These are phyloP conservation scores for Coemansia sp. DNA, from an alignment of 192 early-diverging fungal genomes.

Conservation along the genomic window DNA sequence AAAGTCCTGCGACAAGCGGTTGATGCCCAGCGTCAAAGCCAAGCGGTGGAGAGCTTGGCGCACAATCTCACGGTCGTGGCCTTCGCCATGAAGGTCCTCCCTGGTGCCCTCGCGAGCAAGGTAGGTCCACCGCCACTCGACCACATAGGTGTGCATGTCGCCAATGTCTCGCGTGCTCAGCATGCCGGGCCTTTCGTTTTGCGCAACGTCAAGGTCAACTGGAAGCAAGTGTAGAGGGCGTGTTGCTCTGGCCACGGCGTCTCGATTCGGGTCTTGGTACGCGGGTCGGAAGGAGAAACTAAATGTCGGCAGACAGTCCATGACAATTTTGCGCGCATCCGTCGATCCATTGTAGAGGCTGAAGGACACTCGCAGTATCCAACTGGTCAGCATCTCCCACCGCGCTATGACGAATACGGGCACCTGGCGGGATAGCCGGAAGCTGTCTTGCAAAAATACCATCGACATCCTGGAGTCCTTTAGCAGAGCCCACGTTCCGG, in stretches of 20 bases:
- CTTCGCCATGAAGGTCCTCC: conserved; percentile 50
- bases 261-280: conserved; percentile 26
- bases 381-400: conserved; percentile 53
- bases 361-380: conserved; percentile 51
- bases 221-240: conserved; percentile 54
- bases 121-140: conserved; percentile 58
- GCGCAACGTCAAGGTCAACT: conserved; percentile 32
- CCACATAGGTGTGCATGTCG: conserved; percentile 53
- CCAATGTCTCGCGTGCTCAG: conserved; percentile 52
- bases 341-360: conserved; percentile 47
- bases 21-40: conserved; percentile 42
- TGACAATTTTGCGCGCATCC: conserved; percentile 47
- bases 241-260: conserved; percentile 40
- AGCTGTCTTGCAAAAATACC: conserved; percentile 46
- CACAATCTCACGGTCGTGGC: conserved; percentile 51
- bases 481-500: conserved; percentile 52
- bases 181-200: conserved; percentile 22
- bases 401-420: conserved; percentile 44
- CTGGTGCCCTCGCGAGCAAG: conserved; percentile 49
- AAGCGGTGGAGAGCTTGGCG: conserved; percentile 50
- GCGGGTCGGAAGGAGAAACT: conserved; percentile 36
- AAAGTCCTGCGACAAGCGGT: conserved; percentile 51
- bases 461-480: conserved; percentile 35
- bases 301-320: conserved; percentile 44
- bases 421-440: conserved; percentile 30